phyloP scores from a whole-genome alignment of 768 basidiomycete species.

The Mycena galopus region DNA sequence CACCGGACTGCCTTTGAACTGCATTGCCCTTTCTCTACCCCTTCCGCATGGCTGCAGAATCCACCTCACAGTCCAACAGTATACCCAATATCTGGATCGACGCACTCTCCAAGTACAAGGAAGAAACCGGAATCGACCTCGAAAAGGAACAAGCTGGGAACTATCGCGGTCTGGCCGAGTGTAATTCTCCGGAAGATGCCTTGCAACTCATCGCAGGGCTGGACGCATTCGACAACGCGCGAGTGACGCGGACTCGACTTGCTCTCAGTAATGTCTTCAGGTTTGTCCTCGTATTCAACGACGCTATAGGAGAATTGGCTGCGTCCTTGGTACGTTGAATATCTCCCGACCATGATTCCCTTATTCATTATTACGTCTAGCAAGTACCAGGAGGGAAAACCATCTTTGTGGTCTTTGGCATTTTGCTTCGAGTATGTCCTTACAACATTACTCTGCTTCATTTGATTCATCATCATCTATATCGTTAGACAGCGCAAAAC shows the following conservation, averaged over 20 bases:
- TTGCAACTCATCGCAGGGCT: not conserved
- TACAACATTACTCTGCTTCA: not conserved
- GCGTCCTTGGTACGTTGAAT: not conserved
- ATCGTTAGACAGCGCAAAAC: not conserved
- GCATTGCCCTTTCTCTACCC: slow-evolving; percentile 1
- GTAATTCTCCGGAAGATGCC: not conserved
- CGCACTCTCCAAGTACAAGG: not conserved
- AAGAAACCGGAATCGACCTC: not conserved
- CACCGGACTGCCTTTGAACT: no score
- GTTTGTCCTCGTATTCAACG: not conserved
- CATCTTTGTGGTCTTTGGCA: not conserved
- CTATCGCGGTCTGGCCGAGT: not conserved
- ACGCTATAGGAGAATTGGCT: not conserved
- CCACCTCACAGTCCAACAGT: not conserved
- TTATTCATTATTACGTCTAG: not conserved
- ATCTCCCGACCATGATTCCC: not conserved
- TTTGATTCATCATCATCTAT: not conserved
- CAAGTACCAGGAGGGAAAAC: not conserved
- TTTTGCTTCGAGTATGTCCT: not conserved
- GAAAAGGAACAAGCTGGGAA: not conserved
- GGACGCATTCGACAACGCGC: not conserved
- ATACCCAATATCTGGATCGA: not conserved
- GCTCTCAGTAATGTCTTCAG: not conserved
- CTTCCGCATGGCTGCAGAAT: not conserved
- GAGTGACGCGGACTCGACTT: not conserved